phyloP scores from a whole-genome alignment of 805 yeast species.

The Schizosaccharomyces osmophilus region DNA sequence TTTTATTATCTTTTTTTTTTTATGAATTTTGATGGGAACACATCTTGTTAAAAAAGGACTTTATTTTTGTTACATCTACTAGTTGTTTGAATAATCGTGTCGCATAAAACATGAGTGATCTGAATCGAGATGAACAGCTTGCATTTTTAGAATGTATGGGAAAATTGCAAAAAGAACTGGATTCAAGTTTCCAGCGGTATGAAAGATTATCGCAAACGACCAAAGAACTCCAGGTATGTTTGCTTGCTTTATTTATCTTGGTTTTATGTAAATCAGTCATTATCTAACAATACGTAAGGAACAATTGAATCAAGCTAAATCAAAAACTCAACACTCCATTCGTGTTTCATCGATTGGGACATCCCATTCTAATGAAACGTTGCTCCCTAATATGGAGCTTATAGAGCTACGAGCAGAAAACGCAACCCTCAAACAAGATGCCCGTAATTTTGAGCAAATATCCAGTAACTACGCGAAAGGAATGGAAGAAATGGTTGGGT shows the following conservation, averaged over 20 bases:
- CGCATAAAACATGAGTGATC: neutral
- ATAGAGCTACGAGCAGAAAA: neutral
- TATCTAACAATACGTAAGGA: too few species aligned
- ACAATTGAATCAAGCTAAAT: too few species aligned
- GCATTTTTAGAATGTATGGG: neutral
- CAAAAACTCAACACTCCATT: too few species aligned
- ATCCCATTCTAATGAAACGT: too few species aligned
- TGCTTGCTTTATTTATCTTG: neutral
- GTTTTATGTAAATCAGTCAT: too few species aligned
- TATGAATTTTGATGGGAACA: too few species aligned
- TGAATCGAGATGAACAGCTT: neutral
- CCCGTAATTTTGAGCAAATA: neutral
- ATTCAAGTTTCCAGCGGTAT: neutral
- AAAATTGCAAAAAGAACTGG: neutral
- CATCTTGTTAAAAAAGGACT: too few species aligned
- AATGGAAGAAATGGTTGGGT: neutral
- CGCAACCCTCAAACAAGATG: neutral
- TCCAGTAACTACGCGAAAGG: neutral
- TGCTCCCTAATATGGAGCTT: neutral
- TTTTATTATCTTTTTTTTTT: too few species aligned
- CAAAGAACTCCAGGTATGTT: neutral
- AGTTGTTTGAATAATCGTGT: neutral
- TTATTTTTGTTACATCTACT: too few species aligned
- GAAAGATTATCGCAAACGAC: neutral
- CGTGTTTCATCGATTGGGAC: too few species aligned